These are phyloP conservation scores for Adansonia gregorii DNA, from an alignment of 441 rosid species.

Conservation along the genomic window DNA sequence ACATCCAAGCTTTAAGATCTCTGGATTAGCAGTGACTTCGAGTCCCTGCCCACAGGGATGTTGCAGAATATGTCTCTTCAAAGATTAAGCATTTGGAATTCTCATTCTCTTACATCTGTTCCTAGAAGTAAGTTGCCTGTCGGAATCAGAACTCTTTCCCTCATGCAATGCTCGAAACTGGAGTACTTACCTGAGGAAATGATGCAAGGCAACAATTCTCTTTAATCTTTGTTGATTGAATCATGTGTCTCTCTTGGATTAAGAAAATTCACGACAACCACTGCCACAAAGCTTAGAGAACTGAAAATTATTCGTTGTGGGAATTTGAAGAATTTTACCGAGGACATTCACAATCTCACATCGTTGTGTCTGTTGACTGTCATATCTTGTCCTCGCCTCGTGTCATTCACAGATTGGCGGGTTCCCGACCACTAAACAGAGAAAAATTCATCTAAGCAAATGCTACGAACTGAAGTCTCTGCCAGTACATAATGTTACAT, in stretches of 20 bases:
- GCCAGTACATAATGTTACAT: background rate
- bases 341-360: conserved; percentile 8
- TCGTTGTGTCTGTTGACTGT: background rate
- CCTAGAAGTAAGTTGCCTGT: background rate
- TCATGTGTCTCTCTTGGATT: background rate
- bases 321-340: background rate
- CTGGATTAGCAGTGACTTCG: background rate
- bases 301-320: background rate
- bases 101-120: background rate
- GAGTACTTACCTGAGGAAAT: background rate
- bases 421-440: background rate
- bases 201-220: background rate
- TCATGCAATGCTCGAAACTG: background rate
- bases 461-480: background rate
- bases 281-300: background rate
- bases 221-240: background rate
- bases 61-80: background rate
- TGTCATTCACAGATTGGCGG: background rate
- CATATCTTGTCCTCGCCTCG: background rate
- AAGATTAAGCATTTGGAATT: background rate
- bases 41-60: background rate
- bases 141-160: background rate
- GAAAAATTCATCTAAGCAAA: background rate
- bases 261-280: background rate
- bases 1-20: background rate